Conservation (phyloP, 768 basidiomycete genomes). For the Coprinopsis cinerea region DNA sequence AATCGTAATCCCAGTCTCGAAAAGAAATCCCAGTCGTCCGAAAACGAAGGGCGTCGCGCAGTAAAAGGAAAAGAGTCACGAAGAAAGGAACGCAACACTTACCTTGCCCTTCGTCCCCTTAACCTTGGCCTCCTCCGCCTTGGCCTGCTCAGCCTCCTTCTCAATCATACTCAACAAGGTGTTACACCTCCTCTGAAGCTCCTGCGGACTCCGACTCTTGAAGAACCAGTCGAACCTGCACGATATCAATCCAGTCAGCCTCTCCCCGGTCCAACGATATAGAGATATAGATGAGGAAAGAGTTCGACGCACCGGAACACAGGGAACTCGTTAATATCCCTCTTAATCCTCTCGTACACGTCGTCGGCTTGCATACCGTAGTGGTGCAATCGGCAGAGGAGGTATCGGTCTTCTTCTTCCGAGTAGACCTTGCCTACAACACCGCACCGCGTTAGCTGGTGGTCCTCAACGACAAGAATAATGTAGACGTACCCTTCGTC, state of each 20-base stretch:
- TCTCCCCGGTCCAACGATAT: background rate
- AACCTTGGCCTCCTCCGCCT: slow-evolving; percentile 60
- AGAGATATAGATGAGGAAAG: background rate
- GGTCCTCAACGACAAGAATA: too few species aligned
- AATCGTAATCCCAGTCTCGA: too few species aligned
- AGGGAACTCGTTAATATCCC: slow-evolving; percentile 94
- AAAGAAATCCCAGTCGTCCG: background rate
- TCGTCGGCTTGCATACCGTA: slow-evolving; percentile 88
- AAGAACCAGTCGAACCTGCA: slow-evolving; percentile 98
- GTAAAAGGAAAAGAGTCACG: background rate
- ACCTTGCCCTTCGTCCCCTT: slow-evolving; percentile 67
- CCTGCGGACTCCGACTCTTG: slow-evolving; percentile 87
- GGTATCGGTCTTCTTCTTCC: slow-evolving; percentile 95
- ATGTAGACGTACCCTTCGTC: too few species aligned
- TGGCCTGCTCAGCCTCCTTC: slow-evolving; percentile 76
- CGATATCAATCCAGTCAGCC: background rate
- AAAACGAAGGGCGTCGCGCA: background rate
- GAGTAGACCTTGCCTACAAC: slow-evolving; percentile 94
- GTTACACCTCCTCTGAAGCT: slow-evolving; percentile 81
- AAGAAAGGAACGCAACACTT: slow-evolving; percentile 13
- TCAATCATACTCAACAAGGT: slow-evolving; percentile 87
- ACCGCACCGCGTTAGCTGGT: too few species aligned
- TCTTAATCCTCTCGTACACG: slow-evolving; percentile 92
- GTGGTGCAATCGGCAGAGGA: slow-evolving; percentile 82
- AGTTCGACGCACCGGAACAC: slow-evolving; percentile 69